These are phyloP conservation scores for Botrytis pseudocinerea DNA, from an alignment of 2,329 filamentous ascomycete species.

Conservation along the genomic window DNA sequence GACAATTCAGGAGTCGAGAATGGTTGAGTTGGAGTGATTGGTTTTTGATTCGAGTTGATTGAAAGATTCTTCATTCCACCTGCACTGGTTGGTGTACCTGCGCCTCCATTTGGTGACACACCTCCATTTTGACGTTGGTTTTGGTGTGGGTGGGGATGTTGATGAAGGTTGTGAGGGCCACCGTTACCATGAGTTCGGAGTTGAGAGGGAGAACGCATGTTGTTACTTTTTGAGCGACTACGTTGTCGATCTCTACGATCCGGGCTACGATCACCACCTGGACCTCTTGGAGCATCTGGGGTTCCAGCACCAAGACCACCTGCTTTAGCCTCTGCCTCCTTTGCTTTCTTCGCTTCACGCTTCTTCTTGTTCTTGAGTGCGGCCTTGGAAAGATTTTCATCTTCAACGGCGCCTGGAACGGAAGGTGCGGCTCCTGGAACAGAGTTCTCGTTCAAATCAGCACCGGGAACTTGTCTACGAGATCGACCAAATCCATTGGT, in stretches of 20 bases:
- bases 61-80: constrained; percentile 41
- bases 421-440: constrained; percentile 68
- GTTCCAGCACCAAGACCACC: constrained; percentile 42
- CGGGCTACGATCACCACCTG: constrained; percentile 37
- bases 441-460: constrained; percentile 67
- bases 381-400: constrained; percentile 74
- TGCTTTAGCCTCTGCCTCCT: constrained; percentile 69
- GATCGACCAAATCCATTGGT: constrained; percentile 76
- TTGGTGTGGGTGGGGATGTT: constrained; percentile 28
- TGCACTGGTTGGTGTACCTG: constrained; percentile 20
- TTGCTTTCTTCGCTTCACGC: constrained; percentile 86
- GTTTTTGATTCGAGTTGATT: constrained; percentile 30
- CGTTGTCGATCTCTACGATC: constrained; percentile 57
- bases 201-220: constrained; percentile 48
- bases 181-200: constrained; percentile 50
- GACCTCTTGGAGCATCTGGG: constrained; percentile 29
- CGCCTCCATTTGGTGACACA: constrained; percentile 5
- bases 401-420: constrained; percentile 60
- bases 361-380: constrained; percentile 99
- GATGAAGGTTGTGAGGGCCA: constrained; percentile 43
- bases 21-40: constrained; percentile 31
- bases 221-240: constrained; percentile 49
- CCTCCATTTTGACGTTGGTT: constrained; percentile 17
- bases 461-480: constrained; percentile 82
- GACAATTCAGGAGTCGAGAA: constrained; percentile 49